A percentile compares a stretch with the other conserved stretches of the same genome.
Evolutionary conservation across 306 rosid species (phyloP).

Genomic region (Vicia faba): DNA sequence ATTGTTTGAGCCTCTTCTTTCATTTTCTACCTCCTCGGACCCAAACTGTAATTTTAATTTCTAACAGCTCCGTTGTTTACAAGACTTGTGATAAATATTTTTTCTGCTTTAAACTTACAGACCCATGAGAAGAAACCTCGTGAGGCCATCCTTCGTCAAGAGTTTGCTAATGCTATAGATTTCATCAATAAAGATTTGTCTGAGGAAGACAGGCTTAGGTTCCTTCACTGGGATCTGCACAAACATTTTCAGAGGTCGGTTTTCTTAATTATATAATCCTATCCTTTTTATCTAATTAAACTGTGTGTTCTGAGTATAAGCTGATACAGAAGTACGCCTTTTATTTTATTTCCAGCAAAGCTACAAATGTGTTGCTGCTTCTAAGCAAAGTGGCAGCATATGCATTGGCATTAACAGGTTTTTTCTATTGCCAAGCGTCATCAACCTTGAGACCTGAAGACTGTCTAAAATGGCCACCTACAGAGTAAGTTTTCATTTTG

Average conservation of each 20-base stretch:
- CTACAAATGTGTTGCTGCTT: constrained; percentile 71
- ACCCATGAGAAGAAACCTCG: constrained; percentile 90
- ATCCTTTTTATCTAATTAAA: constrained; percentile 13
- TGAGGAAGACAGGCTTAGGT: constrained; percentile 67
- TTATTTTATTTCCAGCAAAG: constrained; percentile 64
- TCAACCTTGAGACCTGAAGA: constrained; percentile 55
- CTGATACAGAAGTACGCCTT: constrained; percentile 51
- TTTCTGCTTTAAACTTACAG: constrained; percentile 40
- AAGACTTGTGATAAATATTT: constrained; percentile 29
- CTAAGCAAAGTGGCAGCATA: constrained; percentile 74
- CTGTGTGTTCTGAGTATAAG: constrained; percentile 17
- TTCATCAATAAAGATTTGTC: constrained; percentile 70
- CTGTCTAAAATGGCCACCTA: constrained; percentile 44
- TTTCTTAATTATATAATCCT: constrained; percentile 21
- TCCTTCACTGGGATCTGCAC: constrained; percentile 97
- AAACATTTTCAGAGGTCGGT: constrained; percentile 58
- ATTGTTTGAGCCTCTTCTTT: neutral
- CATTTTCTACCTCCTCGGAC: constrained; percentile 6
- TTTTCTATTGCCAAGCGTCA: constrained; percentile 78
- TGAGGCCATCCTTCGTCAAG: constrained; percentile 81
- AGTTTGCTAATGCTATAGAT: constrained; percentile 89
- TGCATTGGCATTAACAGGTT: constrained; percentile 72
- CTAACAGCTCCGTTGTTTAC: neutral
- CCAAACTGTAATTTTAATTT: constrained; percentile 21
- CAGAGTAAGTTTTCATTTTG: constrained; percentile 61